Conservation (phyloP, 1,284 basidiomycete genomes). For the Amylostereum areolatum region DNA sequence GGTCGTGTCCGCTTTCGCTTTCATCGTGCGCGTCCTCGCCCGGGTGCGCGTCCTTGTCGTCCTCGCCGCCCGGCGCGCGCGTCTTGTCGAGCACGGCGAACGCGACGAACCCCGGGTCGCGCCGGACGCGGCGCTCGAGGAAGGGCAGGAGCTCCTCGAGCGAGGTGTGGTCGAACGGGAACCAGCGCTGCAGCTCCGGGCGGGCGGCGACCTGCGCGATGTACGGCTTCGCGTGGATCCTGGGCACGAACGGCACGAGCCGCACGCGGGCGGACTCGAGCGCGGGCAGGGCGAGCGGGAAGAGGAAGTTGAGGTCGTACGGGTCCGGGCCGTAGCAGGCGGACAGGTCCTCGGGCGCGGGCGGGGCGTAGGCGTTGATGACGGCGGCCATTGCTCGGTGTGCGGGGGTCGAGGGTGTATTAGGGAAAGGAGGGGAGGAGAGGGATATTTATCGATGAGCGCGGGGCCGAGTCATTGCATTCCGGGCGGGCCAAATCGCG, state of each 20-base stretch:
- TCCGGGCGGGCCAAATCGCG: no score
- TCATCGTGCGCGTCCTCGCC: no score
- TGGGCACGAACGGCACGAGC: conserved; percentile 31
- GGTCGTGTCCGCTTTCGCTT: conserved; percentile 5
- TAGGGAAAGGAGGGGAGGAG: no score
- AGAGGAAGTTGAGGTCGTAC: conserved; percentile 26
- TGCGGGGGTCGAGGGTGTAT: no score
- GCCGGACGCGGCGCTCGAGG: conserved; percentile 19
- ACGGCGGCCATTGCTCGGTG: no score
- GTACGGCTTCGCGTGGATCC: conserved; percentile 25
- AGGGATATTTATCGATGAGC: no score
- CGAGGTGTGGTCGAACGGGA: conserved; percentile 10
- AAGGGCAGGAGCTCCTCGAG: conserved; percentile 9
- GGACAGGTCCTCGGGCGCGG: background rate
- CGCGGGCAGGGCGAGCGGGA: conserved; percentile 21
- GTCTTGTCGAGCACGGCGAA: conserved; percentile 48
- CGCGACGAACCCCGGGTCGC: conserved; percentile 26
- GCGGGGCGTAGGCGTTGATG: conserved; percentile 4
- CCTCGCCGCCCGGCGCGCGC: no score
- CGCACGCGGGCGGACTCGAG: conserved; percentile 33
- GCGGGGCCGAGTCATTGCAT: no score
- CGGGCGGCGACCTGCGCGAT: conserved; percentile 13
- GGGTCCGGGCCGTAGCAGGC: conserved; percentile 10
- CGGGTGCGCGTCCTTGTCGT: no score
- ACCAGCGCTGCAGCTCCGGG: conserved; percentile 12